Base-by-base conservation (phyloP, 176 grass and related monocot species). In the Tuctoria greenei region DNA sequence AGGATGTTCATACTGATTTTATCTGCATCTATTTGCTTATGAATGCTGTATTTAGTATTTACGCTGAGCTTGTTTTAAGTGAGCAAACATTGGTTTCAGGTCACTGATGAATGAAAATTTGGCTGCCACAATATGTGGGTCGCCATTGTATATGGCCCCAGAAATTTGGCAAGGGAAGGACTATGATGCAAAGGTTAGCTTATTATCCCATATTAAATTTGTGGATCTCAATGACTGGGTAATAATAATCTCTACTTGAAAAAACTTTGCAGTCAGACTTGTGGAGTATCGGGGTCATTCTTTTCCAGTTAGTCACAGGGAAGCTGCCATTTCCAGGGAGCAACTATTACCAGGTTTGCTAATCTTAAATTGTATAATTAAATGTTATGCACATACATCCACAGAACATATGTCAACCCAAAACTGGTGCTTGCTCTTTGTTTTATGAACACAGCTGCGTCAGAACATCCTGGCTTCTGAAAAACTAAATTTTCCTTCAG, bases 111-210 rank as follows among this genome's bases (percentile, higher is more conserved):
- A 83, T 69, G 87, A 90, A 76, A 84, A 89, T 67, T 87, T 93
- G 79, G 91, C 91, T 79, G 81, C 85, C 69, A 90, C 91, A 63
- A 37, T 85, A 34, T 93, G 91, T 72, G 87, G 84, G 31, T 90
- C 91, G 21, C 91, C 91, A 66, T 88, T 82, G 55, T 93, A 87
- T 80, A 93, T 93, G 91, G 91, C 91, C 24, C 87, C 87, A 67
- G 91, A 93, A 84, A 93, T 93, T 47, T 71, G 86, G 81, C 81
- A 65, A 65, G 74, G 80, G 50, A 86, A 83, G 73, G 62, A 85
- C 78, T 93, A 93, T 52, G 87, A 87, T 69, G 78, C 91, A 39
- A 93, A 93, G 87, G 81, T 93, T 58, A 35, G 38, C 17, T 85
- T 24, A 71, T 85, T 52, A 40, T 76, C 38, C 27, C 51, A 10